phyloP scores from a whole-genome alignment of 805 yeast species.

The Starmerella davenportii region DNA sequence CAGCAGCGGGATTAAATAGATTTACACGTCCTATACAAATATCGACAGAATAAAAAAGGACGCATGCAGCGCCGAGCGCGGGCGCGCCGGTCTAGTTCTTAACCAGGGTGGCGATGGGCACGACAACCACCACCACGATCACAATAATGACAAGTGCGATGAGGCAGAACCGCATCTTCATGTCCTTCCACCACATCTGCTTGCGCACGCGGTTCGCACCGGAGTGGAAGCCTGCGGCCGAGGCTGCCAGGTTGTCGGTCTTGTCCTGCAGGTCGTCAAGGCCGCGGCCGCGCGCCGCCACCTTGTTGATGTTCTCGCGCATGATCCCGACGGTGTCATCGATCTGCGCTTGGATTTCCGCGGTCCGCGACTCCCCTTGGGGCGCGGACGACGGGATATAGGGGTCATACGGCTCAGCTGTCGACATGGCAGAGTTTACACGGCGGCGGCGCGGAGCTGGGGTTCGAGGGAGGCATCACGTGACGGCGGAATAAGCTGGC shows the following conservation, averaged over 20 bases:
- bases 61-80: too few species aligned
- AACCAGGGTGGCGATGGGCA: slow-evolving; percentile 86
- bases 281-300: slow-evolving; percentile 87
- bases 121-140: slow-evolving; percentile 67
- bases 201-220: slow-evolving; percentile 95
- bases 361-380: slow-evolving; percentile 32
- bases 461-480: background rate
- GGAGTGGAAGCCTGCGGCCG: slow-evolving; percentile 87
- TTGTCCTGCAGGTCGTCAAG: slow-evolving; percentile 81
- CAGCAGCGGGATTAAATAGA: too few species aligned
- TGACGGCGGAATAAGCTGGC: background rate
- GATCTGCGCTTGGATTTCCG: slow-evolving; percentile 78
- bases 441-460: background rate
- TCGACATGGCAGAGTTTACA: slow-evolving; percentile 56
- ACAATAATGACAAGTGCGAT: slow-evolving; percentile 62
- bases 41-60: too few species aligned
- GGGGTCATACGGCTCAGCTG: slow-evolving; percentile 73
- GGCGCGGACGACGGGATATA: slow-evolving; percentile 37
- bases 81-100: too few species aligned
- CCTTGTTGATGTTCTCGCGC: slow-evolving; percentile 93
- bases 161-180: slow-evolving; percentile 86
- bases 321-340: slow-evolving; percentile 93
- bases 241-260: slow-evolving; percentile 78
- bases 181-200: slow-evolving; percentile 98
- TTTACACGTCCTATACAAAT: too few species aligned